phyloP scores from a whole-genome alignment of 2,329 filamentous ascomycete genomes.

The Talaromyces funiculosus region DNA sequence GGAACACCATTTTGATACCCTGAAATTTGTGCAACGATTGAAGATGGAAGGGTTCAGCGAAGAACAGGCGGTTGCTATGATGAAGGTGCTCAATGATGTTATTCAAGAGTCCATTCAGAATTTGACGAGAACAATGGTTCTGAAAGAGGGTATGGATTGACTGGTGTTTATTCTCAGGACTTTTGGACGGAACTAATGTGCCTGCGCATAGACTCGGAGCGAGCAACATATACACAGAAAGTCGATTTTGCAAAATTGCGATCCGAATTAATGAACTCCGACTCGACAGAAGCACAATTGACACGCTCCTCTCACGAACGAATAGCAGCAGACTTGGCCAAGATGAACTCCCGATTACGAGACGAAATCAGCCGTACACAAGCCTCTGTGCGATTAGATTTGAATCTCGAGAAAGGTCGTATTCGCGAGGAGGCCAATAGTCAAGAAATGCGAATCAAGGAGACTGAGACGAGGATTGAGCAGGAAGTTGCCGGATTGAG shows the following conservation, averaged over 20 bases:
- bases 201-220: slow-evolving; percentile 39
- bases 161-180: not conserved
- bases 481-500: slow-evolving; percentile 87
- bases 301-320: slow-evolving; percentile 88
- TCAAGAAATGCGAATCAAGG: slow-evolving; percentile 96
- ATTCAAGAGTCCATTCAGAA: slow-evolving; percentile 99
- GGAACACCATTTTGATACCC: slow-evolving; percentile 96
- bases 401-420: slow-evolving; percentile 93
- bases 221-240: slow-evolving; percentile 67
- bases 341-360: slow-evolving; percentile 78
- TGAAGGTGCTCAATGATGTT: slow-evolving; percentile 93
- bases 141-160: slow-evolving; percentile 70
- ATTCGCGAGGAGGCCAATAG: slow-evolving; percentile 94
- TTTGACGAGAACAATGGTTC: slow-evolving; percentile 93
- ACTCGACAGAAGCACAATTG: slow-evolving; percentile 82
- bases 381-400: slow-evolving; percentile 81
- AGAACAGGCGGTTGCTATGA: slow-evolving; percentile 94
- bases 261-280: slow-evolving; percentile 84
- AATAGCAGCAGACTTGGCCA: slow-evolving; percentile 88
- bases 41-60: slow-evolving; percentile 92
- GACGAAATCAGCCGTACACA: slow-evolving; percentile 95
- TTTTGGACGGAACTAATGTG: not conserved
- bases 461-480: slow-evolving; percentile 97
- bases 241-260: slow-evolving; percentile 97
- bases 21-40: slow-evolving; percentile 91